Evolutionary conservation across 2,329 filamentous ascomycete genomes (phyloP), one percentile per base, ranked within the genome.

Genomic region (Arthrobotrys musiformis): DNA sequence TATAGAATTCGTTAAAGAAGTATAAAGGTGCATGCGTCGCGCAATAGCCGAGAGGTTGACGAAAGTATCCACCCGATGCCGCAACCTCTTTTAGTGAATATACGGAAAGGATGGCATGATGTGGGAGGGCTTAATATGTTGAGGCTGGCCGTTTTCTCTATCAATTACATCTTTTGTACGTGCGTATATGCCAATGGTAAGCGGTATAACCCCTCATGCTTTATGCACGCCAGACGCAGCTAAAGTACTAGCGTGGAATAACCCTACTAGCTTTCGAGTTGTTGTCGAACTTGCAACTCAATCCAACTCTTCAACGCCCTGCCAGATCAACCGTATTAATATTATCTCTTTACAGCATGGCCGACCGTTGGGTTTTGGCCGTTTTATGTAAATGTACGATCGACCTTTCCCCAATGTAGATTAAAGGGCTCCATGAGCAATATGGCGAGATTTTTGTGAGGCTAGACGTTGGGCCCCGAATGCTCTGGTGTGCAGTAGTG

Each of bases 191-290:
- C 40, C 40, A 42, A 17, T 42, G n/a, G n/a, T n/a, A n/a, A 33
- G 30, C 4, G 30, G 5, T 24, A 30, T 52, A 33, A 52, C 17
- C 9, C 44, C 44, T 48, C 44, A 48, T 48, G 19, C 44, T 11
- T 15, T 17, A 54, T 35, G 50, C 50, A 56, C 50, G 50, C 50
- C 50, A 56, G 50, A 56, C 22, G 50, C 50, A 56, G 1, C 28
- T 35, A 30, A 6, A n/a, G 5, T 35, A 13, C 19, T 46, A 48
- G 44, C 26, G 22, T 11, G 17, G 15, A 48, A 48, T 26, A 5
- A 48, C n/a, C 50, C 22, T 56, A 22, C 15, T 35, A 35, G 13
- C 28, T 9, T 2, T 19, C 13, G 15, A 22, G 30, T 35, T 56
- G 50, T 35, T 33, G 50, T 35, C n/a, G n/a, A n/a, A n/a, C n/a